phyloP scores from a whole-genome alignment of 768 basidiomycete genomes.

The Russula vinacea region DNA sequence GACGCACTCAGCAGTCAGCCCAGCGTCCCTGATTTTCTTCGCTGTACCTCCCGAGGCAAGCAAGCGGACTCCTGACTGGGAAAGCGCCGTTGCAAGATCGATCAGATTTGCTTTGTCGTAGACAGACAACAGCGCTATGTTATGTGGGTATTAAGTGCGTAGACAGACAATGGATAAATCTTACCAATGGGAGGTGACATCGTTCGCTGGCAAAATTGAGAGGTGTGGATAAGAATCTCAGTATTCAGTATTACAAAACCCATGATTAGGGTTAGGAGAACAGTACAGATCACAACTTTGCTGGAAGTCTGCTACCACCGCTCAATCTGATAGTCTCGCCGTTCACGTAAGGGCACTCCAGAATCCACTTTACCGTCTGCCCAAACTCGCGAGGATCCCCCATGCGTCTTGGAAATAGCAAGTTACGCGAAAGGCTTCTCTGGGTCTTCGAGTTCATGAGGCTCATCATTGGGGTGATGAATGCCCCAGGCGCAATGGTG shows the following conservation, averaged over 20 bases:
- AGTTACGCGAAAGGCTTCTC: slow-evolving; percentile 26
- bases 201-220: neutral
- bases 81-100: slow-evolving; percentile 83
- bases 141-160: neutral
- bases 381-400: slow-evolving; percentile 37
- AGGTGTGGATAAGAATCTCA: neutral
- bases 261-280: slow-evolving; percentile 14
- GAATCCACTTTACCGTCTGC: slow-evolving; percentile 34
- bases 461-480: slow-evolving; percentile 43
- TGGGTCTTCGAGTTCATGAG: slow-evolving; percentile 34
- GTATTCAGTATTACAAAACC: neutral
- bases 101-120: slow-evolving; percentile 93
- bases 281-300: slow-evolving; percentile 26
- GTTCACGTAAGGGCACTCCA: slow-evolving; percentile 39
- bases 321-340: slow-evolving; percentile 35
- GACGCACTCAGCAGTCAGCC: slow-evolving; percentile 83
- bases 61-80: slow-evolving; percentile 76
- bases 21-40: slow-evolving; percentile 93
- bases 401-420: slow-evolving; percentile 40
- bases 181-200: slow-evolving; percentile 40
- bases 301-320: slow-evolving; percentile 32
- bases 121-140: slow-evolving; percentile 82
- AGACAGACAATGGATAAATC: slow-evolving; percentile 18
- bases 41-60: slow-evolving; percentile 97
- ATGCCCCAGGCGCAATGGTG: slow-evolving; percentile 54